These are phyloP conservation scores for Pichia nanzhaoensis DNA, from an alignment of 805 yeast genomes.

Conservation along the genomic window DNA sequence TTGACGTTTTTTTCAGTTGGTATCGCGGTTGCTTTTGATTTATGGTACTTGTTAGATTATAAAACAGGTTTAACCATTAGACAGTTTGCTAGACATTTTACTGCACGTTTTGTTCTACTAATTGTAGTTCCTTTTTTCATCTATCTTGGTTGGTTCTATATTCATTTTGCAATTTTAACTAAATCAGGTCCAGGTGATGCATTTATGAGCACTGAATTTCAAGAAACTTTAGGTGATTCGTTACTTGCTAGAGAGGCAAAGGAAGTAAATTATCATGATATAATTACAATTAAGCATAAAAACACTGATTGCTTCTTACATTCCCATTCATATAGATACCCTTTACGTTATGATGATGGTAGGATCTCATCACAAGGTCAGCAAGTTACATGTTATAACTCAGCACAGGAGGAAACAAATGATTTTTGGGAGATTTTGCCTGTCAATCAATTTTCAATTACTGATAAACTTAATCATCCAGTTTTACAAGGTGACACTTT, in stretches of 20 bases:
- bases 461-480: slow-evolving; percentile 35
- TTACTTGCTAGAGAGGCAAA: slow-evolving; percentile 65
- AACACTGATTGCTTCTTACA: slow-evolving; percentile 76
- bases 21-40: slow-evolving; percentile 71
- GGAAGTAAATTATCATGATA: slow-evolving; percentile 68
- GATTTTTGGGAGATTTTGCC: slow-evolving; percentile 88
- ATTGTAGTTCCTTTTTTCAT: slow-evolving; percentile 75
- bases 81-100: slow-evolving; percentile 59
- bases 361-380: slow-evolving; percentile 91
- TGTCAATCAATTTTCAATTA: slow-evolving; percentile 35
- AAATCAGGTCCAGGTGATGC: slow-evolving; percentile 94
- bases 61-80: slow-evolving; percentile 55
- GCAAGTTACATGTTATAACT: slow-evolving; percentile 72
- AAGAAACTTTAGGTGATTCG: slow-evolving; percentile 84
- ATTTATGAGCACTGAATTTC: slow-evolving; percentile 93
- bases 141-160: slow-evolving; percentile 84
- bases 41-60: slow-evolving; percentile 81
- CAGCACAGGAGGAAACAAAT: slow-evolving; percentile 54
- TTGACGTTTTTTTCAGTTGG: slow-evolving; percentile 89
- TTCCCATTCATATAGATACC: slow-evolving; percentile 72
- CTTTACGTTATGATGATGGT: slow-evolving; percentile 93
- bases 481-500: slow-evolving; percentile 67
- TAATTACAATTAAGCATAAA: slow-evolving; percentile 71
- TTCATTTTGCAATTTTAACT: slow-evolving; percentile 76
- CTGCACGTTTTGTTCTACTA: slow-evolving; percentile 64